These are phyloP conservation scores for Aspergillus phoenicis DNA, from an alignment of 2,329 filamentous ascomycete genomes.

Conservation along the genomic window DNA sequence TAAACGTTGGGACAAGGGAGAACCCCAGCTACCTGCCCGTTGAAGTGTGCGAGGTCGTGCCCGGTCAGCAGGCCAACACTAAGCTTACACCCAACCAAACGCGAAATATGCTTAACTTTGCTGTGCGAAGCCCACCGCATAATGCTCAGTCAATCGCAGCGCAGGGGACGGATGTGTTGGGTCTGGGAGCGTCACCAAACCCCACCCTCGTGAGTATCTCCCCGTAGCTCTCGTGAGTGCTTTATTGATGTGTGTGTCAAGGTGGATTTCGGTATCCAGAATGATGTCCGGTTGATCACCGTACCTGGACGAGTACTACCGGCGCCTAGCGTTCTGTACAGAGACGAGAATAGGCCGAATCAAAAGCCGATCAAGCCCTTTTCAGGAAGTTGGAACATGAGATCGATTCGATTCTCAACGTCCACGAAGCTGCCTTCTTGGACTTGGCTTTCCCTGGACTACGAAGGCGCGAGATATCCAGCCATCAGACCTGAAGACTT, in stretches of 20 bases:
- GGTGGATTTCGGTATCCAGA: conserved; percentile 63
- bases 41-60: conserved; percentile 65
- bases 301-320: conserved; percentile 70
- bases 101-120: conserved; percentile 69
- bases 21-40: conserved; percentile 67
- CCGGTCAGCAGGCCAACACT: conserved; percentile 65
- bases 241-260: conserved; percentile 23
- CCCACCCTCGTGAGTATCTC: conserved; percentile 46
- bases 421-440: conserved; percentile 43
- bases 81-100: conserved; percentile 66
- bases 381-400: conserved; percentile 73
- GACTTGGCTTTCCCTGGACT: conserved; percentile 32
- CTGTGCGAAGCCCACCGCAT: conserved; percentile 65
- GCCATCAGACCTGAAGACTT: conserved; percentile 9
- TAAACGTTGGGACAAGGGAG: conserved; percentile 65
- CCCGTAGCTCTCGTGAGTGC: background rate
- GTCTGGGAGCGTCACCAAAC: conserved; percentile 53
- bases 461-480: conserved; percentile 2
- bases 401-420: conserved; percentile 57
- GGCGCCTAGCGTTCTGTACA: conserved; percentile 65
- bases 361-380: conserved; percentile 23
- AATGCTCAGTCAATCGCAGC: conserved; percentile 69
- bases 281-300: conserved; percentile 60
- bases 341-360: conserved; percentile 18
- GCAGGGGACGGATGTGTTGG: conserved; percentile 58